Conservation (phyloP, 2,329 filamentous ascomycete species). For the Colletotrichum sp. region DNA sequence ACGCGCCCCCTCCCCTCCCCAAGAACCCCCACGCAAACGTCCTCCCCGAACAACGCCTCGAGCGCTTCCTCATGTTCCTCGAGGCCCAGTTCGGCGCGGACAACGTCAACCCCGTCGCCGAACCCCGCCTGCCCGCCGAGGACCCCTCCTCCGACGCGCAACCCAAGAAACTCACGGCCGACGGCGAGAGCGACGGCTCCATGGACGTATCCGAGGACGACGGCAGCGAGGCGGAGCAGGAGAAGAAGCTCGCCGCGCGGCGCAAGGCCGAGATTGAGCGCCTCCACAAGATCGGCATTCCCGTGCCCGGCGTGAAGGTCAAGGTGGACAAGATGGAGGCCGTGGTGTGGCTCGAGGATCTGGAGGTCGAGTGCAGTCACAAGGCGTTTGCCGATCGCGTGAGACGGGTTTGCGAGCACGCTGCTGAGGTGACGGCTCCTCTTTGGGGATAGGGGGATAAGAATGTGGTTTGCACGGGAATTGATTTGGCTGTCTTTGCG, state of each 20-base stretch:
- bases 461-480: neutral
- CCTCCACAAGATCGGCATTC: conserved; percentile 83
- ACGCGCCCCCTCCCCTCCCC: conserved; percentile 37
- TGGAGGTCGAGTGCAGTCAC: conserved; percentile 87
- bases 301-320: conserved; percentile 87
- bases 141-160: neutral
- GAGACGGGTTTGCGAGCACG: conserved; percentile 86
- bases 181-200: conserved; percentile 24
- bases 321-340: conserved; percentile 87
- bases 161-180: conserved; percentile 35
- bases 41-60: conserved; percentile 76
- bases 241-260: conserved; percentile 55
- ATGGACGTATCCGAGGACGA: conserved; percentile 24
- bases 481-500: neutral
- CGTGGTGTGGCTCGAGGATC: conserved; percentile 87
- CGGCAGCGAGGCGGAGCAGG: conserved; percentile 32
- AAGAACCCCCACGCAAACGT: conserved; percentile 77
- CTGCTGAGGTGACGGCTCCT: conserved; percentile 84
- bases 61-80: conserved; percentile 91
- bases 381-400: conserved; percentile 83
- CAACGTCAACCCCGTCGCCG: conserved; percentile 78
- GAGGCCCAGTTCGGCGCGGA: conserved; percentile 94
- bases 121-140: conserved; percentile 57
- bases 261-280: conserved; percentile 74
- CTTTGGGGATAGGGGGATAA: conserved; percentile 58